Evolutionary conservation across 306 rosid genomes (phyloP), one percentile per base, ranked within the genome.

Genomic region (Pachyrhizus erosus): DNA sequence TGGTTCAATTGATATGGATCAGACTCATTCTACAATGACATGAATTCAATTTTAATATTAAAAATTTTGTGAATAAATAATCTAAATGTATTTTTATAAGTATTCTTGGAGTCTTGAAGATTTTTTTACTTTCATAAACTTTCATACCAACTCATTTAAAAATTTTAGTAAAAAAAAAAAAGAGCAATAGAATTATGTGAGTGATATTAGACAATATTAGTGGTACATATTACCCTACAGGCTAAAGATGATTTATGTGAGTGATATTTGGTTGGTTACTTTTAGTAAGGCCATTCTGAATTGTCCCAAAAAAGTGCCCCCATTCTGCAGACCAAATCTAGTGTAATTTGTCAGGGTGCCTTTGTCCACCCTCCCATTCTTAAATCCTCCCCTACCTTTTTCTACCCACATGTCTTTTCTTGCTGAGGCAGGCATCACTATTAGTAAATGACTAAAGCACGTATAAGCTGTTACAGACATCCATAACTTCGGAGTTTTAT

Each of bases 241-340:
- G 62, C 61, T 70, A 55, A 60, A 72, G 72, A 67, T 18, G 67
- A 81, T 48, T 80, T 75, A 21, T 60, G 49, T 43, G 69, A 76
- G 86, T 75, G 85, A 73, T 24, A 24, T 42, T 46, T 60, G 61
- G 21, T 46, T 60, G 61, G 21, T 14, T 45, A 58, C 9, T 58
- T 11, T 15, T 23, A 52, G 85, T 73, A 80, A 82, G 90, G 81
- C 83, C 85, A 83, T 73, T 70, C 27, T 34, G 76, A 55, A 37
- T 76, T 83, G 84, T 81, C 84, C 76, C 76, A 73, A 39, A 45
- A 73, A 64, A 84, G 80, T 79, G 90, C 88, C 82, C 34, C 84
- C 74, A 71, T 80, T 75, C 39, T 49, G 58, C 83, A 77, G 89
- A 88, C 92, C 85, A 84, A 27, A 82, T 76, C 43, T 82, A 80